Base-by-base conservation (phyloP, 768 basidiomycete genomes). In the Russula sp. region DNA sequence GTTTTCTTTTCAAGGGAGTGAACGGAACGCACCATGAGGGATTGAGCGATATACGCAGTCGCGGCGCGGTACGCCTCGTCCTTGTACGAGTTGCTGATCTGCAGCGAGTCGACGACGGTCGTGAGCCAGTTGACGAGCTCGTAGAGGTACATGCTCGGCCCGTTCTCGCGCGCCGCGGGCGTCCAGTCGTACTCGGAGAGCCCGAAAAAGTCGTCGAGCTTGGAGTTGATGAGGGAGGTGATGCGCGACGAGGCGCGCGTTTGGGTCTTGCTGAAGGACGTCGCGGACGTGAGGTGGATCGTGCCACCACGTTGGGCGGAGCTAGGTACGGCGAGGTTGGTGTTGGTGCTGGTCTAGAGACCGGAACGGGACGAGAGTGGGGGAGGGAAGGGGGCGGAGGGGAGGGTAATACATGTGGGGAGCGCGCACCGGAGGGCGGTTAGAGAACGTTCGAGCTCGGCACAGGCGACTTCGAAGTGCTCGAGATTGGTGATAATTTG, bases 81-180 rank as follows among this genome's bases (percentile, higher is more conserved):
- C 74, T 94, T 95, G 76, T 93, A 87, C 10, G 76, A 74, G 59
- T 94, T 90, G 59, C 90, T 86, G 75, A 98, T 84, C 62, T 80
- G 82, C 66, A 87, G 84, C 61, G 84, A 92, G 72, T 98, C 97
- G 51, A 99, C 93, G 58, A 97, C 90, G 1, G 95, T 97, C 42
- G 88, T 95, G 56, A 98, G 80, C 90, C 95, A 99, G 71, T 93
- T 94, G 71, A 96, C 83, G 69, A 98, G 83, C 72, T 98, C 96
- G 71, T 93, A 88, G 3, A 98, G 79, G 73, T 98, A 98, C 82
- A 88, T 88, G 81, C 92, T 95, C 47, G 95, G 93, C 39, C 84
- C 84, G 60, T 81, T 79, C 70, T 90, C 87, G 38, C 83, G 82
- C 11, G 76, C 72, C 38, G 78, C 76, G 9, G 93, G 89, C 39